Base-by-base conservation (phyloP, 768 basidiomycete species). In the Psilocybe tampanensis region DNA sequence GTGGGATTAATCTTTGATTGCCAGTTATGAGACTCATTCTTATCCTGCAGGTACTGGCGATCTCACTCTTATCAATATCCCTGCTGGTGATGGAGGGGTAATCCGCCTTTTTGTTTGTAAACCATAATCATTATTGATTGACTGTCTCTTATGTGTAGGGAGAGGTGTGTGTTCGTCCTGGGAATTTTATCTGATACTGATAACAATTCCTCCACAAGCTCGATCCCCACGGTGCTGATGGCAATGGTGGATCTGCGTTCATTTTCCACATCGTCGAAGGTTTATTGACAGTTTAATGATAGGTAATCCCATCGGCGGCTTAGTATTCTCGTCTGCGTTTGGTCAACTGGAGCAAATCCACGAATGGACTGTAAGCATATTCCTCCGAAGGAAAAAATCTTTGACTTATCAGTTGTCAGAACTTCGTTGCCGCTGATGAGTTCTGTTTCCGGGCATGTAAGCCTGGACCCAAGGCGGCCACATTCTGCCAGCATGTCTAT, bases 381-480 rank as follows among this genome's bases (percentile, higher is more conserved):
- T 34, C 19, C 22, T 55, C 22, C 41, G 19, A 44, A 47, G 11
- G n/a, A 1, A 18, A 19, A 15, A 0, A 21, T 13, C 56, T 21
- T 33, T 53, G 22, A 29, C 15, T n/a, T 18, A 11, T 47, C 13
- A 39, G 13, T 44, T 48, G 45, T 8, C 59, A 86, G 85, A 85
- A 86, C 70, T 89, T 87, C 64, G 76, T 91, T 54, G 78, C 82
- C 4, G 75, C 74, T 59, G 66, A 75, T 44, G 70, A 81, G 60
- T 92, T 90, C 73, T 92, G 89, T 74, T 82, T 90, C 74, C 84
- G 89, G 44, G 87, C 82, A 15, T 90, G 88, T 70, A 83, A 82
- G 54, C 80, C 82, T 22, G 75, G 74, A 0, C 72, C 74, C 6
- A 72, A 69, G 21, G 82, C 86, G 1, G 80, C 84, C 1, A 68